Evolutionary conservation across 768 basidiomycete species (phyloP).

Genomic region (Hericium alpestre): DNA sequence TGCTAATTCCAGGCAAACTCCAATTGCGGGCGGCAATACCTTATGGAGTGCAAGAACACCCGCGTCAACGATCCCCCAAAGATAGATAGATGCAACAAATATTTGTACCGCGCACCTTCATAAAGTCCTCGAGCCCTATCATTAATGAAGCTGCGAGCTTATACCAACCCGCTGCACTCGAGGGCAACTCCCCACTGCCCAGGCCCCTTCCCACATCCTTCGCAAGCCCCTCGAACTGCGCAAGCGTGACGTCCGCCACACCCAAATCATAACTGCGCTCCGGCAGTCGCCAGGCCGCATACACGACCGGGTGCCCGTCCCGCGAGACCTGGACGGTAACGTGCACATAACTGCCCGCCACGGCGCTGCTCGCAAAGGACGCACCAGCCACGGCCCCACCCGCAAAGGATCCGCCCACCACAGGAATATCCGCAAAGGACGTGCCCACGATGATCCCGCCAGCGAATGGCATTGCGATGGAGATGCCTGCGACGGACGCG

Average conservation of each 20-base stretch:
- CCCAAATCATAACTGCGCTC: slow-evolving; percentile 62
- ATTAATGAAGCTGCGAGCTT: slow-evolving; percentile 13
- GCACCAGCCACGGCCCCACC: too few species aligned
- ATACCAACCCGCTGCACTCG: slow-evolving; percentile 34
- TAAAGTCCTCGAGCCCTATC: background rate
- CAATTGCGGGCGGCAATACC: slow-evolving; percentile 51
- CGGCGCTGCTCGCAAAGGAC: too few species aligned
- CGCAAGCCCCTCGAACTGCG: slow-evolving; percentile 69
- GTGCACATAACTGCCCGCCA: slow-evolving; percentile 82
- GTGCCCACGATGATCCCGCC: too few species aligned
- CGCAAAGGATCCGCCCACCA: too few species aligned
- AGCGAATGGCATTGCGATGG: too few species aligned
- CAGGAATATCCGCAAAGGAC: too few species aligned
- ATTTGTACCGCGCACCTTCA: slow-evolving; percentile 1
- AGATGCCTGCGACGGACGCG: too few species aligned
- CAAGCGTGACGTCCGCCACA: slow-evolving; percentile 74
- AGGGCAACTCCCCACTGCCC: slow-evolving; percentile 12
- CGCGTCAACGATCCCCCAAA: background rate
- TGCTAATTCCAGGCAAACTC: slow-evolving; percentile 76
- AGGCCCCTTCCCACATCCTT: slow-evolving; percentile 35
- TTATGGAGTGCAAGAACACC: slow-evolving; percentile 18
- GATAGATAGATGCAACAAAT: background rate
- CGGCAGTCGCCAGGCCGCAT: slow-evolving; percentile 65
- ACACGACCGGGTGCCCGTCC: slow-evolving; percentile 85
- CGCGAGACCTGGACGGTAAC: slow-evolving; percentile 84